phyloP scores from a whole-genome alignment of 2,329 filamentous ascomycete genomes.

The Hysterium pulicare region DNA sequence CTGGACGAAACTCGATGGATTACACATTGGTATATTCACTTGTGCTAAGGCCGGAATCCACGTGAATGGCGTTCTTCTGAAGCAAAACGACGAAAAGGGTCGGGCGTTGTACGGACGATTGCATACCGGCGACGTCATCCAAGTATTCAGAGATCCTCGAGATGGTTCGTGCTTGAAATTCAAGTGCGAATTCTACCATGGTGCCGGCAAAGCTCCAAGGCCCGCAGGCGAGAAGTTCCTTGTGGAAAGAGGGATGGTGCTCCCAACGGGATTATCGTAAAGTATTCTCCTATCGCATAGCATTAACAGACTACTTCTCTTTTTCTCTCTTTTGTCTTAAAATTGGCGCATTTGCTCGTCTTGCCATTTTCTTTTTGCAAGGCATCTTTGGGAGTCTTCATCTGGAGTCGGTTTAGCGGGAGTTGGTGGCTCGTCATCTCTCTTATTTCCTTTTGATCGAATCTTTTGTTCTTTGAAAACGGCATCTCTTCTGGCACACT shows the following conservation, averaged over 20 bases:
- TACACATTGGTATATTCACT: slow-evolving; percentile 72
- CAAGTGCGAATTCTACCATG: slow-evolving; percentile 42
- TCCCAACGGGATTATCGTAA: too few relatives aligned
- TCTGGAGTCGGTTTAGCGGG: too few relatives aligned
- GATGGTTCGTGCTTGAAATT: slow-evolving; percentile 39
- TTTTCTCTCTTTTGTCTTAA: too few relatives aligned
- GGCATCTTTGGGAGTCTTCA: too few relatives aligned
- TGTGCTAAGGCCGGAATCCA: slow-evolving; percentile 72
- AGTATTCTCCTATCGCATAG: too few relatives aligned
- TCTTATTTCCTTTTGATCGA: too few relatives aligned
- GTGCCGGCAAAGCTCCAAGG: slow-evolving; percentile 31
- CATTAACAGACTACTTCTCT: too few relatives aligned
- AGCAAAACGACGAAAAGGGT: slow-evolving; percentile 51
- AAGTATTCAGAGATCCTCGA: slow-evolving; percentile 60
- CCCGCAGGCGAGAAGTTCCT: slow-evolving; percentile 24
- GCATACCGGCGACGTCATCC: slow-evolving; percentile 72
- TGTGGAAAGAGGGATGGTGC: slow-evolving; percentile 9
- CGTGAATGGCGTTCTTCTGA: slow-evolving; percentile 70
- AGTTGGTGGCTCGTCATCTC: too few relatives aligned
- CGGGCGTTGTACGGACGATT: slow-evolving; percentile 62
- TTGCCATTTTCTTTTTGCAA: too few relatives aligned
- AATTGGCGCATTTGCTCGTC: too few relatives aligned
- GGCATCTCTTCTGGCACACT: too few relatives aligned
- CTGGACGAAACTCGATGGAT: slow-evolving; percentile 51
- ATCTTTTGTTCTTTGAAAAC: too few relatives aligned